These are phyloP conservation scores for Clavispora asparagi DNA, from an alignment of 805 yeast species.

Conservation along the genomic window DNA sequence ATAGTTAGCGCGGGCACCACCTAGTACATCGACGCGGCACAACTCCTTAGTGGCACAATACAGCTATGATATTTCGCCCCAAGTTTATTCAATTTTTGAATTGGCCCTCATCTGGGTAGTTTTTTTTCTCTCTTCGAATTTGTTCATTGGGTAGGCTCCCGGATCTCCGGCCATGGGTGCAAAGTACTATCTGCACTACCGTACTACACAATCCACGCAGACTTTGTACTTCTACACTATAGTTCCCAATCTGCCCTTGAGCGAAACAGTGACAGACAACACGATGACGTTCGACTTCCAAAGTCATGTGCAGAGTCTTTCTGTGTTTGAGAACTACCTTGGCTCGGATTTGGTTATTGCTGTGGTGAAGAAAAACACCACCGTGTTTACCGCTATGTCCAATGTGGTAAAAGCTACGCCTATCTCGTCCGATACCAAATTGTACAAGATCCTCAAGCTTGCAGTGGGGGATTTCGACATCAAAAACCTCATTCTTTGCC, in stretches of 20 bases:
- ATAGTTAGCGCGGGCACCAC: neutral
- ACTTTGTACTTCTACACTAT: neutral
- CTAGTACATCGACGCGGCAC: neutral
- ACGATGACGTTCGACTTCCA: neutral
- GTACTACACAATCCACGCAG: neutral
- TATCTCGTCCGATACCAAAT: neutral
- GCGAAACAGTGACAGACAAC: neutral
- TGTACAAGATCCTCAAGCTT: constrained; percentile 3
- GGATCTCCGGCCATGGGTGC: neutral
- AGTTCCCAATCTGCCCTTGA: neutral
- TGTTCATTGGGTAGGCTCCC: too few species aligned
- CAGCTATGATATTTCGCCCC: too few species aligned
- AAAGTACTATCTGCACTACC: neutral
- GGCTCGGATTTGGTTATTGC: neutral
- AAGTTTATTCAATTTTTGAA: neutral
- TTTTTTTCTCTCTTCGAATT: too few species aligned
- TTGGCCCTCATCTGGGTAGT: too few species aligned
- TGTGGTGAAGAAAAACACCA: constrained; percentile 5
- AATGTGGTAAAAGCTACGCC: constrained; percentile 9
- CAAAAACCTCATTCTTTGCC: constrained; percentile 6
- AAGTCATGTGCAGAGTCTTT: neutral
- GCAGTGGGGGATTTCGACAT: constrained; percentile 1
- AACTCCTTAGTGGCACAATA: too few species aligned
- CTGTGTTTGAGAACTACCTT: constrained; percentile 4
- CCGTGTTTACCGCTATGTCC: constrained; percentile 3